These are phyloP conservation scores for Oldenlandia corymbosa DNA, from an alignment of 257 asterid species.

Conservation along the genomic window DNA sequence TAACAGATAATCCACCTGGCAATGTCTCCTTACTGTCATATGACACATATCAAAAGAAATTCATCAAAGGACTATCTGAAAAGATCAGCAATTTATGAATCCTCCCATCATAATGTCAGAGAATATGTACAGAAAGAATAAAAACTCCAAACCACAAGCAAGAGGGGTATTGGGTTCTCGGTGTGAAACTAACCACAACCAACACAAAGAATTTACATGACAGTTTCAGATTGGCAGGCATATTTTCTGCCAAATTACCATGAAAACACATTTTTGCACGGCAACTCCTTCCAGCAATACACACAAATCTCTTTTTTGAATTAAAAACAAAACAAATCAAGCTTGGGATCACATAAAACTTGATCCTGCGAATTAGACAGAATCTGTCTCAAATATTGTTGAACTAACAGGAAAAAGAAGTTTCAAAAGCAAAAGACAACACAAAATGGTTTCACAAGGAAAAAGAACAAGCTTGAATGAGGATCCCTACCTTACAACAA, in stretches of 20 bases:
- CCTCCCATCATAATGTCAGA: no score
- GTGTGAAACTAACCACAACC: no score
- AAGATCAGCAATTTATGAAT: no score
- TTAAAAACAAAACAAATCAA: no score
- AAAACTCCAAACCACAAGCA: no score
- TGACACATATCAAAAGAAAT: constrained; percentile 9
- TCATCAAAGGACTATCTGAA: neutral
- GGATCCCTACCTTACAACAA: constrained; percentile 61
- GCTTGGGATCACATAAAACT: neutral
- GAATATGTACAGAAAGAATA: no score
- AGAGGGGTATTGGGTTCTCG: no score
- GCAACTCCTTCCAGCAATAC: neutral
- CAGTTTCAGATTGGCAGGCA: neutral
- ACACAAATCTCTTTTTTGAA: no score
- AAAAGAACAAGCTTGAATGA: constrained; percentile 2
- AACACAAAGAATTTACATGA: no score
- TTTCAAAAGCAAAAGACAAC: neutral
- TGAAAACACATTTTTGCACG: no score
- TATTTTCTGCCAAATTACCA: neutral
- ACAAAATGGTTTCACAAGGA: neutral
- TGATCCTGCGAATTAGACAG: neutral
- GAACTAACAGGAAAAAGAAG: neutral
- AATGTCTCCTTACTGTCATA: constrained; percentile 74
- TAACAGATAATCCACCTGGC: constrained; percentile 79
- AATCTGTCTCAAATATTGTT: neutral